A percentile compares a stretch with the other conserved stretches of the same genome.
These are phyloP conservation scores for Colletotrichum chlorophyti DNA, from an alignment of 2,329 filamentous ascomycete genomes.

Conservation along the genomic window DNA sequence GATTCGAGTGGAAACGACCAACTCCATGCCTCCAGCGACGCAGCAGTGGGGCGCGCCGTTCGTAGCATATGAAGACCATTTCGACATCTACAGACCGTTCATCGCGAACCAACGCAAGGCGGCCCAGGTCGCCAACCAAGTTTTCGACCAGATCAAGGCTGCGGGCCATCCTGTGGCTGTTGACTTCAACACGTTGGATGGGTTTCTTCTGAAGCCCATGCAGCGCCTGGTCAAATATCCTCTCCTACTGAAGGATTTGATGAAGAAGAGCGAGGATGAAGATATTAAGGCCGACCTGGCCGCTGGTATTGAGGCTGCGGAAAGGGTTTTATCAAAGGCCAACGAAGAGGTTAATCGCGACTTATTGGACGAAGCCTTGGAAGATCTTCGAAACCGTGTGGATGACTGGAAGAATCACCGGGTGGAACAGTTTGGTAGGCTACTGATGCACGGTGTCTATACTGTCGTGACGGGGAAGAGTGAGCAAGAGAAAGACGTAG, in stretches of 20 bases:
- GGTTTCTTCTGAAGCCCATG: slow-evolving; percentile 95
- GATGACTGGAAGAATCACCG: slow-evolving; percentile 97
- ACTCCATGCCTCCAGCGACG: slow-evolving; percentile 75
- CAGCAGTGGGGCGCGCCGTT: slow-evolving; percentile 98
- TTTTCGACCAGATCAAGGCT: slow-evolving; percentile 84
- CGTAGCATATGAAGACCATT: slow-evolving; percentile 81
- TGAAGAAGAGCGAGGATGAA: slow-evolving; percentile 83
- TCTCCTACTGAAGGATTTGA: slow-evolving; percentile 85
- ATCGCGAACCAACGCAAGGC: slow-evolving; percentile 96
- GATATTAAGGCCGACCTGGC: slow-evolving; percentile 75
- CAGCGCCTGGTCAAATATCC: slow-evolving; percentile 96
- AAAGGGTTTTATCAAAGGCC: slow-evolving; percentile 81
- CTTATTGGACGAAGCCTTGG: slow-evolving; percentile 80
- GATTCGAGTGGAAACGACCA: slow-evolving; percentile 94
- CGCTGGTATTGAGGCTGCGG: slow-evolving; percentile 80
- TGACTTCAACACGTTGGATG: slow-evolving; percentile 86
- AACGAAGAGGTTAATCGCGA: slow-evolving; percentile 93
- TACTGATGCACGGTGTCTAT: slow-evolving; percentile 89
- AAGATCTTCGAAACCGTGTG: slow-evolving; percentile 81
- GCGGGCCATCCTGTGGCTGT: slow-evolving; percentile 83
- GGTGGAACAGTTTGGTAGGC: slow-evolving; percentile 87
- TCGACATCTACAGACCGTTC: slow-evolving; percentile 94
- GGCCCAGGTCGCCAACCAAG: slow-evolving; percentile 80
- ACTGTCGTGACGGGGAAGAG: slow-evolving; percentile 89
- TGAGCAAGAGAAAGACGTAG: slow-evolving; percentile 89